Percentiles rank a stretch among this genome's conserved stretches.
phyloP scores from a whole-genome alignment of 257 asterid genomes.

The Ilex aquifolium region DNA sequence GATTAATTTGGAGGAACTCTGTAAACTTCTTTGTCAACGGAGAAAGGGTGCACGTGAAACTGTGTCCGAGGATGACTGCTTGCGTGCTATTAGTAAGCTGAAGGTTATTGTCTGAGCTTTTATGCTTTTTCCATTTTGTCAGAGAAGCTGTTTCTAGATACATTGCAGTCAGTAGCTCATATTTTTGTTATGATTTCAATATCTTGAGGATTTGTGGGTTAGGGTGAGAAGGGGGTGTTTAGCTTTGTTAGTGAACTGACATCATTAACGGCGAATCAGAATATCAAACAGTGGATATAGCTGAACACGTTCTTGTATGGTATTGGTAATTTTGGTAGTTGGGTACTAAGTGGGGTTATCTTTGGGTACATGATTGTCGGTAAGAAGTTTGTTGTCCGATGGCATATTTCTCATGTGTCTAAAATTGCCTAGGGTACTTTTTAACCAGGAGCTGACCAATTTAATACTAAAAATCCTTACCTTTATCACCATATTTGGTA shows the following conservation, averaged over 20 bases:
- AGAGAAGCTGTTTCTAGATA: neutral
- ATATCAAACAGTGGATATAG: too few species aligned
- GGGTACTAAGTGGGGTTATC: too few species aligned
- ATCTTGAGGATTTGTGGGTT: neutral
- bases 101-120: slow-evolving; percentile 42
- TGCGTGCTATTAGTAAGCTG: slow-evolving; percentile 96
- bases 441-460: too few species aligned
- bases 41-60: slow-evolving; percentile 85
- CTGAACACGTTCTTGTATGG: too few species aligned
- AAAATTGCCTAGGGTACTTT: too few species aligned
- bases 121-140: neutral
- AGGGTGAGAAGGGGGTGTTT: neutral
- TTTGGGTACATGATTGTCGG: too few species aligned
- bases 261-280: too few species aligned
- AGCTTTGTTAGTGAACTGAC: neutral
- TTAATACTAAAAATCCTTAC: too few species aligned
- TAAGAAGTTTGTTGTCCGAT: too few species aligned
- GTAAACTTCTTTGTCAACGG: slow-evolving; percentile 72
- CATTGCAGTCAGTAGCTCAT: neutral
- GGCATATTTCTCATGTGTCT: too few species aligned
- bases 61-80: slow-evolving; percentile 89
- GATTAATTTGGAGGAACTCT: slow-evolving; percentile 86
- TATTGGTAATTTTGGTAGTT: too few species aligned
- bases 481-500: neutral
- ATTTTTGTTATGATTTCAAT: neutral